phyloP scores from a whole-genome alignment of 345 rosid species.

The Crucihimalaya himalaica region DNA sequence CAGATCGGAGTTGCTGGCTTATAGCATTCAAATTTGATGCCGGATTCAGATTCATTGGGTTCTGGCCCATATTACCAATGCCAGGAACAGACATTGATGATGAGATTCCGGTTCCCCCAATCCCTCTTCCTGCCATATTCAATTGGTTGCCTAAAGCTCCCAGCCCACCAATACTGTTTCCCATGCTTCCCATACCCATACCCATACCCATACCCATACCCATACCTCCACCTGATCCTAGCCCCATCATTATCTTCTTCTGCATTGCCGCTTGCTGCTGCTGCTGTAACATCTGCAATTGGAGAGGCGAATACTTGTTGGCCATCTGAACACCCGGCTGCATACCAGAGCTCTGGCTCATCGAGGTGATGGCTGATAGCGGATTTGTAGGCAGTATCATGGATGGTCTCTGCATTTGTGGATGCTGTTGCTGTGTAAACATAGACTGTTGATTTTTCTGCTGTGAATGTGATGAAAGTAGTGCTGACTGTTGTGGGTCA shows the following conservation, averaged over 20 bases:
- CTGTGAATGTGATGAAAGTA: constrained; percentile 48
- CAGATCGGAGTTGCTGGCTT: constrained; percentile 62
- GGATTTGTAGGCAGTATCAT: constrained; percentile 65
- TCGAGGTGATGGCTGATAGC: constrained; percentile 59
- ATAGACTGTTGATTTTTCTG: constrained; percentile 57
- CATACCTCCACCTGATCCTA: constrained; percentile 54
- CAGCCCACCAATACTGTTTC: constrained; percentile 58
- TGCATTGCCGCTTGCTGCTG: constrained; percentile 59
- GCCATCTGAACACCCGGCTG: constrained; percentile 76
- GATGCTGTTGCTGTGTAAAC: constrained; percentile 67
- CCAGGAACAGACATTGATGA: constrained; percentile 73
- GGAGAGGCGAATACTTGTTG: constrained; percentile 63
- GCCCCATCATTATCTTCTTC: constrained; percentile 72
- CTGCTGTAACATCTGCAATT: constrained; percentile 70
- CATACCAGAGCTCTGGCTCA: constrained; percentile 69
- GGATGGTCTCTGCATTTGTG: constrained; percentile 69
- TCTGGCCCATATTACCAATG: constrained; percentile 66
- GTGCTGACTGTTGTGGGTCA: constrained; percentile 59
- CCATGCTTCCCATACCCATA: constrained; percentile 62
- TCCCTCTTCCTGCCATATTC: constrained; percentile 73
- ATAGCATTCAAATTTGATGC: constrained; percentile 53
- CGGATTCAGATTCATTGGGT: constrained; percentile 57
- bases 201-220: constrained; percentile 58
- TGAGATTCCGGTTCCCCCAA: constrained; percentile 69
- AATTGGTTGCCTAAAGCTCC: constrained; percentile 62